Evolutionary conservation across 2,329 filamentous ascomycete species (phyloP).

Genomic region (Herpotrichia juniperi): DNA sequence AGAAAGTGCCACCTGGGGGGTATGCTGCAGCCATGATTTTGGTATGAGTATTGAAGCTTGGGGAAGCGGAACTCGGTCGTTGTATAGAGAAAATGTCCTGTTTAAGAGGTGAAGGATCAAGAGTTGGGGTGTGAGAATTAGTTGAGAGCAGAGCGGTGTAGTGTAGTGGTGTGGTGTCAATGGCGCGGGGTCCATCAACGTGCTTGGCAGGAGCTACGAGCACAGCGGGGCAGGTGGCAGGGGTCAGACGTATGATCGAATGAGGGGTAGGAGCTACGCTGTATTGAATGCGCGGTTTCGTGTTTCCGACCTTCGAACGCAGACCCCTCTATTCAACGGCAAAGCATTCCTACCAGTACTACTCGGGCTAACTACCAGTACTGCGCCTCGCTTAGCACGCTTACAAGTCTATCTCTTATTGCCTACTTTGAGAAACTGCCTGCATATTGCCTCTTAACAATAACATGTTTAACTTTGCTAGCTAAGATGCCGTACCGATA

Average conservation of each 20-base stretch:
- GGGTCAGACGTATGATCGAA: neutral
- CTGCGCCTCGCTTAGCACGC: too few species aligned
- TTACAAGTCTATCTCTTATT: too few species aligned
- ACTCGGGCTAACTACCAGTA: too few species aligned
- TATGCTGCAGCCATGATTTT: constrained; percentile 34
- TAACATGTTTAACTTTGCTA: too few species aligned
- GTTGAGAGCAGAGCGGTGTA: constrained; percentile 14
- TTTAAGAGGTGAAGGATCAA: constrained; percentile 6
- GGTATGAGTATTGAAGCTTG: neutral
- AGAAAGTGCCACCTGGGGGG: constrained; percentile 75
- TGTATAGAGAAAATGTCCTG: constrained; percentile 4
- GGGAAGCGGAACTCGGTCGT: neutral
- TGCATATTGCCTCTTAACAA: too few species aligned
- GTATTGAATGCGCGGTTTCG: neutral
- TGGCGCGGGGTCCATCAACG: constrained; percentile 1
- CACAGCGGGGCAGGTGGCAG: neutral
- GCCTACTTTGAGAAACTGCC: too few species aligned
- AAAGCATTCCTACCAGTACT: too few species aligned
- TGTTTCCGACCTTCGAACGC: too few species aligned
- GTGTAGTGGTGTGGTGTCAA: constrained; percentile 10
- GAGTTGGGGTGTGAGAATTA: constrained; percentile 21
- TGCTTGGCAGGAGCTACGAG: constrained; percentile 3
- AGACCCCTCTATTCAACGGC: too few species aligned
- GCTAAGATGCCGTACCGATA: too few species aligned
- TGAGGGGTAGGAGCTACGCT: neutral